Evolutionary conservation across 257 asterid genomes (phyloP).

Genomic region (Leonotis leonurus): DNA sequence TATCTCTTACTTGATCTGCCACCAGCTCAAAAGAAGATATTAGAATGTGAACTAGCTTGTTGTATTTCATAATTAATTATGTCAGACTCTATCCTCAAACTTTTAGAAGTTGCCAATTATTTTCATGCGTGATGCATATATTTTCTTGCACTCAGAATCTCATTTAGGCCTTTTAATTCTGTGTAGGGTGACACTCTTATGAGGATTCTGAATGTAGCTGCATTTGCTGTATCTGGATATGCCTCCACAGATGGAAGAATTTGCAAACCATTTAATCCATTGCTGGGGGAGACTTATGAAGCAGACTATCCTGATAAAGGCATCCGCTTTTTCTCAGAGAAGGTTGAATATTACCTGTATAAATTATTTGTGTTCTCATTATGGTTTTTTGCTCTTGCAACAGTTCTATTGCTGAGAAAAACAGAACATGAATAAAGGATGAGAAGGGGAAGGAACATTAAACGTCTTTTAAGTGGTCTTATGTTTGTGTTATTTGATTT

Average conservation of each 20-base stretch:
- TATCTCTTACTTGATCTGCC: neutral
- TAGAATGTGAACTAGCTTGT: neutral
- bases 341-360: constrained; percentile 39
- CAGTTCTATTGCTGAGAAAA: neutral
- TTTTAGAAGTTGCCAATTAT: neutral
- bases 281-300: constrained; percentile 94
- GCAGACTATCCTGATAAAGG: constrained; percentile 96
- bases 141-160: constrained; percentile 15
- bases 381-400: neutral
- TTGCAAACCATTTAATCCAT: constrained; percentile 96
- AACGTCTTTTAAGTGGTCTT: neutral
- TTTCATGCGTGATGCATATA: neutral
- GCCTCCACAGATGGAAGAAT: constrained; percentile 91
- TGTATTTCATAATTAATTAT: neutral
- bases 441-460: neutral
- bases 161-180: constrained; percentile 10
- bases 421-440: neutral
- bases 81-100: neutral
- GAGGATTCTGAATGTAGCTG: constrained; percentile 95
- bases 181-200: constrained; percentile 80
- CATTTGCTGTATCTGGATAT: constrained; percentile 97
- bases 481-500: neutral
- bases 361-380: neutral
- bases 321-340: constrained; percentile 81
- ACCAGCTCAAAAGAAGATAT: neutral